Evolutionary conservation across 225 moss, liverwort and hornwort species (phyloP), one percentile per base, ranked within the genome.

Genomic region (Marchantia polymorpha): DNA sequence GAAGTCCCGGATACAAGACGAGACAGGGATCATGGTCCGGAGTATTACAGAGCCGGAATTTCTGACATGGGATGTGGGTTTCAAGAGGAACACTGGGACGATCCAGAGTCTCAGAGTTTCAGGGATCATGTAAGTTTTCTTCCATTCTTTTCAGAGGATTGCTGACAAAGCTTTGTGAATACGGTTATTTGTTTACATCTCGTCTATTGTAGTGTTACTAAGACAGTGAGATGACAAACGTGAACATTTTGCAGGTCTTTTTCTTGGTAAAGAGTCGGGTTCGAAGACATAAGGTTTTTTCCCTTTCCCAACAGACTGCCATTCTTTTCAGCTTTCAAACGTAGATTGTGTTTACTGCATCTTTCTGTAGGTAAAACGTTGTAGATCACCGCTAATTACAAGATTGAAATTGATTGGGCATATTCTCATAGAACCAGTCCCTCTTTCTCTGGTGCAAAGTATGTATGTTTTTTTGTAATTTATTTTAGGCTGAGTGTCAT

Each of bases 101-200:
- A 85, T 75, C 87, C 87, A 75, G 87, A 88, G 81, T 80, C 69
- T 17, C 80, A 81, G 46, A 85, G 81, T 13, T 88, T 88, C 72
- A 85, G 85, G 81, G 85, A 83, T 73, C 80, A 88, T 61, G 87
- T 88, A 76, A 85, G 85, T 25, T 20, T 22, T 25, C 25, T 51
- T 48, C 3, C 8, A 31, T 5, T 55, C n/a, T 56, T 6, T 12
- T 56, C 56, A 12, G 5, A 12, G 56, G 2, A 56, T 56, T 29
- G 73, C 52, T 9, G 10, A 53, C 29, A 14, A 10, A 8, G 51
- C 12, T n/a, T 50, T 71, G 4, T 19, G 16, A 19, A 19, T 20
- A 69, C n/a, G n/a, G n/a, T n/a, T n/a, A n/a, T n/a, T n/a, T n/a
- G n/a, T n/a, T 71, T 20, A 71, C 49, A 17, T 49, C 10, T 71